phyloP scores from a whole-genome alignment of 768 basidiomycete species.

The Tylopilus vinaceipallidus region DNA sequence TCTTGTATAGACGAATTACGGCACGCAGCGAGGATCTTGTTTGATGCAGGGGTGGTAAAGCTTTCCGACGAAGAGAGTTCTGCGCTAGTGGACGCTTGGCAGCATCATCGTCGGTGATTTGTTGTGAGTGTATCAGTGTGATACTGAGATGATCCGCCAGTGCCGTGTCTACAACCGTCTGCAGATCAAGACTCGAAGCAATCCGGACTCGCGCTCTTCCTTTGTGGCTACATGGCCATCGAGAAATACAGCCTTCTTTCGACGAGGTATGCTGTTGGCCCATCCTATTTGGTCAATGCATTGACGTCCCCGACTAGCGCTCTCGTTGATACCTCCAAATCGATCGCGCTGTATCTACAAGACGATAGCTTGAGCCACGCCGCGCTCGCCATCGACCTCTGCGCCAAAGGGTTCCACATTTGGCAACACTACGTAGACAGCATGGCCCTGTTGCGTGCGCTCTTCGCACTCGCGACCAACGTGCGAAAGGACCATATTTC shows the following conservation, averaged over 20 bases:
- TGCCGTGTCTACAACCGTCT: conserved; percentile 60
- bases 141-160: conserved; percentile 34
- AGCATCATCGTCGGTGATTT: conserved; percentile 52
- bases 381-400: conserved; percentile 82
- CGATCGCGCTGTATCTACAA: conserved; percentile 73
- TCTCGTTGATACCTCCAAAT: conserved; percentile 82
- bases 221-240: conserved; percentile 80
- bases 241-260: conserved; percentile 78
- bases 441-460: conserved; percentile 79
- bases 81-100: conserved; percentile 58
- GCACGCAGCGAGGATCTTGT: conserved; percentile 71
- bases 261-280: conserved; percentile 48
- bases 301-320: conserved; percentile 44
- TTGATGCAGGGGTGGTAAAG: conserved; percentile 69
- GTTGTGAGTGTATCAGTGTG: neutral
- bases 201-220: conserved; percentile 70
- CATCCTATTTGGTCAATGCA: neutral
- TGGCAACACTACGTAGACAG: conserved; percentile 96
- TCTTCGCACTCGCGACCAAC: conserved; percentile 79
- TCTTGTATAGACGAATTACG: conserved; percentile 61
- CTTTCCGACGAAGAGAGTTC: conserved; percentile 68
- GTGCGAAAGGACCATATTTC: conserved; percentile 67
- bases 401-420: conserved; percentile 85
- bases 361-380: conserved; percentile 66
- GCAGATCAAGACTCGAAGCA: conserved; percentile 55